Conservation (phyloP, 371 early-diverging fungal genomes). For the Mucor mucedo region DNA sequence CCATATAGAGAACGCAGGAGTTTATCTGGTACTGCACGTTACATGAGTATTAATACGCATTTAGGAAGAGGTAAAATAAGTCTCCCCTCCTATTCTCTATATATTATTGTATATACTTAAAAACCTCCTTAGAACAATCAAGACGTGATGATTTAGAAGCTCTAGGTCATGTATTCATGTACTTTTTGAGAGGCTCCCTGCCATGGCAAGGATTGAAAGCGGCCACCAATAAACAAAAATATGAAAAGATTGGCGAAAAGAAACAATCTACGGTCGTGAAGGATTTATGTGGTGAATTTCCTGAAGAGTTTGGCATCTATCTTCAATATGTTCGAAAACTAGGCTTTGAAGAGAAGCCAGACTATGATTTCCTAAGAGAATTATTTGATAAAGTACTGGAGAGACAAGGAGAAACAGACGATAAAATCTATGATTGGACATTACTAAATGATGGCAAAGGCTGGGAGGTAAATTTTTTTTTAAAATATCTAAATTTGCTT, state of each 20-base stretch:
- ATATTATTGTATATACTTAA: not conserved
- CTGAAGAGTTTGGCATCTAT: slow-evolving; percentile 92
- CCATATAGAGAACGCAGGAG: slow-evolving; percentile 88
- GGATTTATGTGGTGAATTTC: slow-evolving; percentile 85
- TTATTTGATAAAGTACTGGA: slow-evolving; percentile 87
- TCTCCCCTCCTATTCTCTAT: not conserved
- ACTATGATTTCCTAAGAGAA: slow-evolving; percentile 88
- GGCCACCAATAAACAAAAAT: slow-evolving; percentile 93
- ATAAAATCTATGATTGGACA: slow-evolving; percentile 95
- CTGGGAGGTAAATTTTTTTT: slow-evolving; percentile 52
- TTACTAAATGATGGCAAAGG: slow-evolving; percentile 70
- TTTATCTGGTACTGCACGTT: slow-evolving; percentile 94
- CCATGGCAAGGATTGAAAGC: slow-evolving; percentile 98
- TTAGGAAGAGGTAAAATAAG: slow-evolving; percentile 70
- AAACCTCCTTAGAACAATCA: slow-evolving; percentile 74
- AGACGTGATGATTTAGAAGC: slow-evolving; percentile 96
- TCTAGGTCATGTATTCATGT: slow-evolving; percentile 94
- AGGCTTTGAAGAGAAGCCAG: slow-evolving; percentile 95
- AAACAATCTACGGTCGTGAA: slow-evolving; percentile 81
- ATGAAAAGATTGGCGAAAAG: slow-evolving; percentile 91
- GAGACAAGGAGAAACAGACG: slow-evolving; percentile 76
- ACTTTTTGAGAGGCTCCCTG: slow-evolving; percentile 89
- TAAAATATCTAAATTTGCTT: not conserved
- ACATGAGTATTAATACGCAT: slow-evolving; percentile 97
- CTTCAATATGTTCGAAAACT: slow-evolving; percentile 91